Conservation (phyloP, 805 yeast genomes). For the Kodamaea neixiangensis region DNA sequence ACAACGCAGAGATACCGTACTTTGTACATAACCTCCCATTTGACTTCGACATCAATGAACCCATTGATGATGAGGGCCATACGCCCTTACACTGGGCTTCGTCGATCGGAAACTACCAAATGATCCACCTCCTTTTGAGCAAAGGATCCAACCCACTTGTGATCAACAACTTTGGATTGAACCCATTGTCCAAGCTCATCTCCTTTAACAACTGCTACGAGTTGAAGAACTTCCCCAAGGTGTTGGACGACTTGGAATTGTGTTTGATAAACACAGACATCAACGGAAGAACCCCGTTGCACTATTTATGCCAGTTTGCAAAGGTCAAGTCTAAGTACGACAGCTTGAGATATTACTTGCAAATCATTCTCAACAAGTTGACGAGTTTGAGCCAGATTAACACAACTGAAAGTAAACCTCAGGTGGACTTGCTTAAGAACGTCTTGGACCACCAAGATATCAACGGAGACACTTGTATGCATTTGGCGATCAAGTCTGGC, state of each 20-base stretch:
- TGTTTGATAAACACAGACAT: constrained; percentile 78
- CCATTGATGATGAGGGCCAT: constrained; percentile 93
- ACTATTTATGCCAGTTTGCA: constrained; percentile 76
- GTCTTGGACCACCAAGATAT: constrained; percentile 77
- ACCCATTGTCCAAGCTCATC: constrained; percentile 82
- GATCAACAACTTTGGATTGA: constrained; percentile 69
- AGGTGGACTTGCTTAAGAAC: constrained; percentile 59
- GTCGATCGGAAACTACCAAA: constrained; percentile 82
- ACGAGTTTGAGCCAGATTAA: constrained; percentile 44
- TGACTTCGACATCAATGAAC: constrained; percentile 68
- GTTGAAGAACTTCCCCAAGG: constrained; percentile 73
- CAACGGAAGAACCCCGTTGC: constrained; percentile 75
- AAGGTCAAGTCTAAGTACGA: constrained; percentile 68
- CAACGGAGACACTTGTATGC: constrained; percentile 84
- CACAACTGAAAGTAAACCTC: constrained; percentile 34
- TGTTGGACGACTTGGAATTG: constrained; percentile 73
- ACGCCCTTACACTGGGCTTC: constrained; percentile 98
- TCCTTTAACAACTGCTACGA: constrained; percentile 87
- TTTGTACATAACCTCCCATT: constrained; percentile 64
- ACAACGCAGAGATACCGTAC: constrained; percentile 54
- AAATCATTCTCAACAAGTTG: constrained; percentile 70
- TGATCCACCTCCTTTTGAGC: constrained; percentile 72
- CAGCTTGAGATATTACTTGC: constrained; percentile 82
- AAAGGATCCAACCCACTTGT: constrained; percentile 69
- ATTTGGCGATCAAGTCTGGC: constrained; percentile 72